Percentiles rank a stretch among this genome's conserved stretches.
These are phyloP conservation scores for Hypoxylon sp. DNA, from an alignment of 2,329 filamentous ascomycete species.

Conservation along the genomic window DNA sequence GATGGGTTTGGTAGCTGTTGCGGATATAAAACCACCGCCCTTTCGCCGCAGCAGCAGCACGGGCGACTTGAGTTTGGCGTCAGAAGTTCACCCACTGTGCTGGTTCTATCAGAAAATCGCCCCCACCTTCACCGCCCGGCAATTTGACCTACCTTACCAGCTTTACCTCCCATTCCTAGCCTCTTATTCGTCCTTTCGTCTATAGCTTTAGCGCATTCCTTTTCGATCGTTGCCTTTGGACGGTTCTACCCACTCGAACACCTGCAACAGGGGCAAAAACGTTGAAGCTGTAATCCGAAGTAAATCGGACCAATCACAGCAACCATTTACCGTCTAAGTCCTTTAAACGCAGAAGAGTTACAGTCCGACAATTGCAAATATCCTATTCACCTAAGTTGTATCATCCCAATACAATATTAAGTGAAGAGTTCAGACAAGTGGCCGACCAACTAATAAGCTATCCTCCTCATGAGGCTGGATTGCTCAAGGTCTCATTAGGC, in stretches of 20 bases:
- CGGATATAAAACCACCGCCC: constrained; percentile 50
- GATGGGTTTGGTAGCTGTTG: constrained; percentile 43
- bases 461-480: constrained; percentile 11
- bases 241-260: constrained; percentile 5
- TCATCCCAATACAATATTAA: constrained; percentile 9
- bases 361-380: constrained; percentile 1
- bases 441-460: constrained; percentile 7
- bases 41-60: constrained; percentile 46
- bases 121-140: constrained; percentile 50
- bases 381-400: constrained; percentile 25
- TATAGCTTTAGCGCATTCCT: constrained; percentile 5
- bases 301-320: constrained; percentile 1
- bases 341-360: constrained; percentile 5
- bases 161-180: constrained; percentile 10
- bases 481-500: constrained; percentile 22
- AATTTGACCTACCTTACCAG: constrained; percentile 29
- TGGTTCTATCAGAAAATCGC: constrained; percentile 26
- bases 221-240: no score
- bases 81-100: constrained; percentile 32
- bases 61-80: constrained; percentile 36
- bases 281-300: constrained; percentile 21
- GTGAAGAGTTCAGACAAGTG: constrained; percentile 16
- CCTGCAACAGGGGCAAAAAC: neutral
- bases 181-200: constrained; percentile 6
- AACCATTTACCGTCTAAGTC: neutral